These are phyloP conservation scores for Chaetomiaceae sp. DNA, from an alignment of 2,329 filamentous ascomycete genomes.

Conservation along the genomic window DNA sequence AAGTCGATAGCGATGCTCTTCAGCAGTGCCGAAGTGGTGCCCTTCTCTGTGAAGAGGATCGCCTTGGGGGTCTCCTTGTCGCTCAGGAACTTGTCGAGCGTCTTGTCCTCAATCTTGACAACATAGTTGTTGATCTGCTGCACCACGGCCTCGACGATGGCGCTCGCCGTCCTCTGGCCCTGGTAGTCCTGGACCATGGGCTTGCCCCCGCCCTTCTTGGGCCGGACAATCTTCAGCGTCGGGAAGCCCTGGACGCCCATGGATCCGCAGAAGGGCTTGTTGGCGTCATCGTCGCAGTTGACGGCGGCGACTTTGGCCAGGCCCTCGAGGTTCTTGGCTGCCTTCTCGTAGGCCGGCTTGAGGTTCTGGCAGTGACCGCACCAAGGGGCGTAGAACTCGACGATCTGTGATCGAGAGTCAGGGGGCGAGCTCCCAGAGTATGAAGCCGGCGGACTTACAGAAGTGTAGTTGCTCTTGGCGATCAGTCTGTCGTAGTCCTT, in stretches of 20 bases:
- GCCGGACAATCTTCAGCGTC: conserved; percentile 88
- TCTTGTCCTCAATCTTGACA: conserved; percentile 72
- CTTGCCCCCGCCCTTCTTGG: conserved; percentile 67
- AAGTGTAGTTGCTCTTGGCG: conserved; percentile 84
- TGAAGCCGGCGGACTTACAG: conserved; percentile 53
- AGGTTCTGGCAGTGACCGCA: conserved; percentile 96
- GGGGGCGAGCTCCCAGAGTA: background rate
- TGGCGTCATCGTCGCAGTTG: conserved; percentile 89
- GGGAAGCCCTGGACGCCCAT: conserved; percentile 94
- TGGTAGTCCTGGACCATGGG: conserved; percentile 89
- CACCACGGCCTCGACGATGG: conserved; percentile 78
- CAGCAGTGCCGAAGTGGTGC: conserved; percentile 75
- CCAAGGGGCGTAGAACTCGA: conserved; percentile 96
- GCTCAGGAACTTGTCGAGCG: conserved; percentile 68
- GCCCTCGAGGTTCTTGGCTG: conserved; percentile 81
- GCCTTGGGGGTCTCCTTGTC: conserved; percentile 71
- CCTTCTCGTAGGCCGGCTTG: conserved; percentile 93
- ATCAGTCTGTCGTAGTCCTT: conserved; percentile 80
- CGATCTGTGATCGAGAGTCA: conserved; percentile 40
- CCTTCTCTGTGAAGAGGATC: conserved; percentile 90
- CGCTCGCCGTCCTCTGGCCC: conserved; percentile 76
- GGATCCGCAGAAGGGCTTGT: conserved; percentile 79
- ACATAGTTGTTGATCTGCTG: conserved; percentile 92
- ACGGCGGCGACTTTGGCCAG: conserved; percentile 91
- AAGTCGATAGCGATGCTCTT: conserved; percentile 89